Percentiles rank a stretch among this genome's conserved stretches.
These are phyloP conservation scores for Beauveria sp. DNA, from an alignment of 2,329 filamentous ascomycete species.

Conservation along the genomic window DNA sequence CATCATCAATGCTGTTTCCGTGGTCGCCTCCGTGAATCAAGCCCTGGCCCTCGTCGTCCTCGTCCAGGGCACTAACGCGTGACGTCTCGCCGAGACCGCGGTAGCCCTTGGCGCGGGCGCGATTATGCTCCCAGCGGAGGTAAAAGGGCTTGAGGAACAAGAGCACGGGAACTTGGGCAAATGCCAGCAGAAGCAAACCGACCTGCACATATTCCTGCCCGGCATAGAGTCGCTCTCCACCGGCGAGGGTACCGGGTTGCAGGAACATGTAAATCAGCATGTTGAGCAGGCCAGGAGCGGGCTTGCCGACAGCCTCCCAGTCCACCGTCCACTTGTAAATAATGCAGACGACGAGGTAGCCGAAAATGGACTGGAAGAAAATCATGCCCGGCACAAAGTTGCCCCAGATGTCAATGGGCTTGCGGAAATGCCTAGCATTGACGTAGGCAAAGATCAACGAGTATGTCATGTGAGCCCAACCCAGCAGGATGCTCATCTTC, in stretches of 20 bases:
- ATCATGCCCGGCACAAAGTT: conserved; percentile 98
- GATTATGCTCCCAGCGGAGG: conserved; percentile 88
- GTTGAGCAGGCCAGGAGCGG: conserved; percentile 85
- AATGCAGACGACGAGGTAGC: conserved; percentile 89
- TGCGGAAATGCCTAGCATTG: conserved; percentile 93
- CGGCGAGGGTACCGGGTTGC: conserved; percentile 56
- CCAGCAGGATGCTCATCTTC: conserved; percentile 97
- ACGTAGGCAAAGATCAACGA: conserved; percentile 87
- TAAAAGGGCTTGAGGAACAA: conserved; percentile 95
- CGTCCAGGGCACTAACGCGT: conserved; percentile 82
- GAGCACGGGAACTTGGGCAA: conserved; percentile 80
- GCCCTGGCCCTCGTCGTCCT: conserved; percentile 65
- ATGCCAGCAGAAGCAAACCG: conserved; percentile 70
- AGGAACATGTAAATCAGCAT: conserved; percentile 99
- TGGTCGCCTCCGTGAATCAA: conserved; percentile 39
- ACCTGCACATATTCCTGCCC: conserved; percentile 73
- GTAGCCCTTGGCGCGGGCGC: conserved; percentile 80
- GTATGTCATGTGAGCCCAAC: conserved; percentile 98
- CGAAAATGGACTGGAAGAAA: conserved; percentile 98
- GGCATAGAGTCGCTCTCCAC: conserved; percentile 64
- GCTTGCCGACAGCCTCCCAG: conserved; percentile 57
- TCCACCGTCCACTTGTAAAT: conserved; percentile 96
- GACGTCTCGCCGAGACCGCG: conserved; percentile 85
- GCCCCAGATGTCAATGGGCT: conserved; percentile 89
- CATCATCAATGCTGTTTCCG: conserved; percentile 56